These are phyloP conservation scores for Colletotrichum cuscutae DNA, from an alignment of 2,329 filamentous ascomycete genomes.

Conservation along the genomic window DNA sequence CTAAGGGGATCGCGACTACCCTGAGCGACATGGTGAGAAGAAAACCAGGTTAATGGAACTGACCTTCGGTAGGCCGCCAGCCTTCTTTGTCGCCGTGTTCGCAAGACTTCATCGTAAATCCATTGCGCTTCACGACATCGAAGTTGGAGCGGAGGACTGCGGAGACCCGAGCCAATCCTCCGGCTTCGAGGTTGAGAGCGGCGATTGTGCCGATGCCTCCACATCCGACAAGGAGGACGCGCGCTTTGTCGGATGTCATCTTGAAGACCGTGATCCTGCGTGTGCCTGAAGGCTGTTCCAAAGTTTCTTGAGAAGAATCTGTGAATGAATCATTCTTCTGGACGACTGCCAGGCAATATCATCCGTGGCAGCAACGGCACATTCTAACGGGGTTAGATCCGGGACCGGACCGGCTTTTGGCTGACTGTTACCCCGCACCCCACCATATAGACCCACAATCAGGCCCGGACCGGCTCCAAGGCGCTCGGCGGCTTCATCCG, in stretches of 20 bases:
- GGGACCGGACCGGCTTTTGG: conserved; percentile 4
- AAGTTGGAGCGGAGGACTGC: conserved; percentile 68
- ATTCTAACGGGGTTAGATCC: background rate
- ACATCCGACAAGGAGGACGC: conserved; percentile 62
- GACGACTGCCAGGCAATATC: background rate
- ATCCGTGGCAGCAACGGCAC: background rate
- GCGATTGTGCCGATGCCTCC: conserved; percentile 68
- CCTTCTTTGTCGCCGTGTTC: conserved; percentile 61
- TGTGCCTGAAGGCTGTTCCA: no score
- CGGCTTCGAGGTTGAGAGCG: conserved; percentile 63
- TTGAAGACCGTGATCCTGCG: background rate
- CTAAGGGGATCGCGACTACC: background rate
- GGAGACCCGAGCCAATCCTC: conserved; percentile 62
- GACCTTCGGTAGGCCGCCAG: conserved; percentile 59
- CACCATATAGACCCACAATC: background rate
- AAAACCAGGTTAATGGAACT: conserved; percentile 5
- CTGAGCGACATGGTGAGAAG: background rate
- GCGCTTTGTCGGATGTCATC: conserved; percentile 41
- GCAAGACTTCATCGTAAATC: conserved; percentile 65
- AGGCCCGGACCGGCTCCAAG: background rate
- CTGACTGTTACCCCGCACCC: background rate
- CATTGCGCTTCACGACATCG: conserved; percentile 53
- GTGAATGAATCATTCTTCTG: no score
- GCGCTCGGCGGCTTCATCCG: background rate
- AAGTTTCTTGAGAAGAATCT: no score